Conservation (phyloP, 164 flowering plant genomes). For the Sextonia rubra region DNA sequence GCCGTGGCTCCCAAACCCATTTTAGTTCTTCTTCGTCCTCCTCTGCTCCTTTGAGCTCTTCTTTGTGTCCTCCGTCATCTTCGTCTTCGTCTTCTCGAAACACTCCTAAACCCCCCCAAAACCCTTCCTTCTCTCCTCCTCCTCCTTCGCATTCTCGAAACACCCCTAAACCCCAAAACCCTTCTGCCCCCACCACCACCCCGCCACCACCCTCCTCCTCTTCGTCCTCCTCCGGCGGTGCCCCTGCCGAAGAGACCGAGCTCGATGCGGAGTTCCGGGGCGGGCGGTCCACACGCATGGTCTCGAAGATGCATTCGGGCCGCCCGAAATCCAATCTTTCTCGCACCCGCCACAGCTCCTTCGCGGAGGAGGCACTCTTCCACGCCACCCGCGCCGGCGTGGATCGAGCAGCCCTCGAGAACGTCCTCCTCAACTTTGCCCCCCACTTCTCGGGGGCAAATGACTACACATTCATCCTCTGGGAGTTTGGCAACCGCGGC, state of each 20-base stretch:
- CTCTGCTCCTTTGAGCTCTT: constrained; percentile 7
- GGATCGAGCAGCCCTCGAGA: constrained; percentile 31
- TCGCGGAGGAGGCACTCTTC: constrained; percentile 70
- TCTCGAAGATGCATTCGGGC: constrained; percentile 76
- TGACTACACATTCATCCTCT: constrained; percentile 69
- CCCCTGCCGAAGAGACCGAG: constrained; percentile 30
- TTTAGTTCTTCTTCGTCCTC: constrained; percentile 23
- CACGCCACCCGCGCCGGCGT: constrained; percentile 22
- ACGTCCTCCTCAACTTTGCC: constrained; percentile 40
- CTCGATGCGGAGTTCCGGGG: constrained; percentile 74
- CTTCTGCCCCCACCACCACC: constrained; percentile 4
- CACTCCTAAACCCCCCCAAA: constrained; percentile 16
- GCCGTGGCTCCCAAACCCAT: too few species aligned
- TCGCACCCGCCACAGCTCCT: constrained; percentile 47
- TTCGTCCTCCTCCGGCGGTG: constrained; percentile 17
- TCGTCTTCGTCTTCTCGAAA: constrained; percentile 18
- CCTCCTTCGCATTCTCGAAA: constrained; percentile 18
- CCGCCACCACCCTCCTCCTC: neutral
- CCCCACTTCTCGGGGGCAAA: constrained; percentile 60
- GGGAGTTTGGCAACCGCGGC: constrained; percentile 84
- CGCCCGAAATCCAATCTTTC: constrained; percentile 44
- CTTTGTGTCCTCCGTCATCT: constrained; percentile 5
- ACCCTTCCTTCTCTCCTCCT: constrained; percentile 16
- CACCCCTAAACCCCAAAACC: constrained; percentile 15
- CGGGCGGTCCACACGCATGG: constrained; percentile 82